Percentiles rank a stretch among this genome's conserved stretches.
Evolutionary conservation across 106 monocot species (phyloP).

Genomic region (Dendrobium nobile): DNA sequence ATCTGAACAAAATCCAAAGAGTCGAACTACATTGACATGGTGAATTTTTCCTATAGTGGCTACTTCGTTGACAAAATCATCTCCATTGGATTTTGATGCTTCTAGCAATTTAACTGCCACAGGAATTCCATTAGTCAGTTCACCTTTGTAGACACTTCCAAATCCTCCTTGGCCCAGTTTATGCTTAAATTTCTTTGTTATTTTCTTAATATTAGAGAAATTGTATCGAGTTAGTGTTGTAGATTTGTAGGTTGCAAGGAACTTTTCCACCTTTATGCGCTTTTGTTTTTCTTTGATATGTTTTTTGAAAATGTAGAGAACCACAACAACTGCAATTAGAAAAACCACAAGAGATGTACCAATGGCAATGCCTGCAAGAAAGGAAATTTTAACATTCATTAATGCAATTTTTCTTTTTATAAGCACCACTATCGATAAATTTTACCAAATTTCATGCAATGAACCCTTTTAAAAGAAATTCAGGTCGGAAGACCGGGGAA

Average conservation of each 20-base stretch:
- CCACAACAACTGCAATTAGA: neutral
- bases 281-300: slow-evolving; percentile 16
- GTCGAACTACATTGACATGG: slow-evolving; percentile 43
- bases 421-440: too few species aligned
- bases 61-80: slow-evolving; percentile 55
- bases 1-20: slow-evolving; percentile 46
- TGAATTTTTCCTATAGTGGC: slow-evolving; percentile 36
- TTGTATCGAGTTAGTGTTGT: slow-evolving; percentile 34
- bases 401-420: too few species aligned
- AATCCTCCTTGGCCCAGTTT: slow-evolving; percentile 23
- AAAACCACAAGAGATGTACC: neutral
- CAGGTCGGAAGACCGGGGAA: neutral
- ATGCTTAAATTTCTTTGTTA: slow-evolving; percentile 29
- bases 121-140: too few species aligned
- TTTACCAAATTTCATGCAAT: too few species aligned
- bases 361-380: neutral
- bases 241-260: slow-evolving; percentile 24
- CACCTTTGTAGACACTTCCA: too few species aligned
- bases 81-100: slow-evolving; percentile 6
- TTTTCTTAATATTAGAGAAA: slow-evolving; percentile 25
- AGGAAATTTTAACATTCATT: neutral
- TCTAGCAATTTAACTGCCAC: too few species aligned
- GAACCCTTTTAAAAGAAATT: neutral
- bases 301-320: neutral
- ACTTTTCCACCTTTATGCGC: slow-evolving; percentile 30